Evolutionary conservation across 2,329 filamentous ascomycete genomes (phyloP), one percentile per base, ranked within the genome.

Genomic region (Pezicula rhizophila): DNA sequence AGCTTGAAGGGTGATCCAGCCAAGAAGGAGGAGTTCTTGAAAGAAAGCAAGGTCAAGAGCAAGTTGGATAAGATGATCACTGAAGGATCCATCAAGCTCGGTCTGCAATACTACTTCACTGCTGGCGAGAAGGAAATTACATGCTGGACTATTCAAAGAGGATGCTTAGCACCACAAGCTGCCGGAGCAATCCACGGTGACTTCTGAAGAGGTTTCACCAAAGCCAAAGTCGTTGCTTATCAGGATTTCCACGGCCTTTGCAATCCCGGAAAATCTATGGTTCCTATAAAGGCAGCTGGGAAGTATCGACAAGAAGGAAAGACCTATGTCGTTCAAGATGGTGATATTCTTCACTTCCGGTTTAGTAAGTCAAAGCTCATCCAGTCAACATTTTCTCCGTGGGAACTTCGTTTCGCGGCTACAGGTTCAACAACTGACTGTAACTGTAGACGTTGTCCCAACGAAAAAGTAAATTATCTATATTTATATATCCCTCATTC

Each of bases 271-370:
- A 72, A 72, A 57, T 70, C 67, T 5, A 72, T 72, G 68, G 70
- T 54, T 12, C 70, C 70, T 0, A 70, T 72, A 50, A 72, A 72
- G 52, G 70, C 70, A 15, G 70, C 70, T 39, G 70, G 70, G 2
- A 72, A 72, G 52, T 72, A 71, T 51, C 58, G 70, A 18, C 70
- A 71, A 55, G 70, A 72, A 54, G 70, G 70, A 55, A 71, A 71
- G 52, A 66, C 66, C 26, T 72, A 72, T 60, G 69, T 69, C 46
- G 69, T 70, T 12, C 67, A 70, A 61, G 68, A 71, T 45, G 68
- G 68, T 49, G 69, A 71, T 46, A 71, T 71, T 15, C 63, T 71
- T 42, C 69, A 71, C 57, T 71, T 71, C 54, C 68, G 70, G 42
- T 71, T 71, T 56, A 71, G 68, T 70, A 64, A 55, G 68, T 67